Evolutionary conservation across 2,329 filamentous ascomycete genomes (phyloP).

Genomic region (Ilyonectria robusta): DNA sequence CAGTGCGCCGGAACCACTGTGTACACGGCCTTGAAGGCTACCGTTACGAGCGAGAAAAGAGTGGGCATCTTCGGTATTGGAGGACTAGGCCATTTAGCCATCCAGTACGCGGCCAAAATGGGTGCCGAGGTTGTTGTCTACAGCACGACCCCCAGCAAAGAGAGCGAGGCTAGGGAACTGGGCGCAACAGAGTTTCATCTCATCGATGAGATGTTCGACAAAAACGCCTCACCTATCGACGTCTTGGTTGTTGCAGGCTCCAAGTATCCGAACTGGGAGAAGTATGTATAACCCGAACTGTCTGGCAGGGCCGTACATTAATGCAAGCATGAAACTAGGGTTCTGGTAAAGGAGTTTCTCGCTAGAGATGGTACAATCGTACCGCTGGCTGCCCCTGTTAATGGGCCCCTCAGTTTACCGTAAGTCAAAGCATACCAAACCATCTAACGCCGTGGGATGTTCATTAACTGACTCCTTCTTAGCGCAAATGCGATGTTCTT

Average conservation of each 20-base stretch:
- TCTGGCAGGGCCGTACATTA: no score
- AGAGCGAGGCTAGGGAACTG: constrained; percentile 51
- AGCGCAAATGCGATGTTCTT: no score
- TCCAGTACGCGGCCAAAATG: constrained; percentile 68
- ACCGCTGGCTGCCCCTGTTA: no score
- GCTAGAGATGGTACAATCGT: no score
- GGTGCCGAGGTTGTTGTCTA: constrained; percentile 75
- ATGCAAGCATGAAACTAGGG: no score
- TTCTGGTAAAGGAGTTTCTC: no score
- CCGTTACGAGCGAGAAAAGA: neutral
- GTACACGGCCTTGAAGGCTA: constrained; percentile 20
- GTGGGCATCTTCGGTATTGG: constrained; percentile 24
- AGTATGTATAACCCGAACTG: no score
- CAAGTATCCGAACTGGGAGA: constrained; percentile 39
- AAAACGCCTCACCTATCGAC: constrained; percentile 64
- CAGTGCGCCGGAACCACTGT: constrained; percentile 28
- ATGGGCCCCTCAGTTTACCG: no score
- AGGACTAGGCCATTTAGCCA: constrained; percentile 24
- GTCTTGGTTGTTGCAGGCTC: constrained; percentile 63
- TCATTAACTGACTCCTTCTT: no score
- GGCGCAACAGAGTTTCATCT: constrained; percentile 51
- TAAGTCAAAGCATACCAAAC: no score
- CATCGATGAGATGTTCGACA: constrained; percentile 55
- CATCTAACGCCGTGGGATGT: no score
- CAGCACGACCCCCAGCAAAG: constrained; percentile 73